Evolutionary conservation across 768 basidiomycete species (phyloP), one percentile per base, ranked within the genome.

Genomic region (Termitomyces heimii): DNA sequence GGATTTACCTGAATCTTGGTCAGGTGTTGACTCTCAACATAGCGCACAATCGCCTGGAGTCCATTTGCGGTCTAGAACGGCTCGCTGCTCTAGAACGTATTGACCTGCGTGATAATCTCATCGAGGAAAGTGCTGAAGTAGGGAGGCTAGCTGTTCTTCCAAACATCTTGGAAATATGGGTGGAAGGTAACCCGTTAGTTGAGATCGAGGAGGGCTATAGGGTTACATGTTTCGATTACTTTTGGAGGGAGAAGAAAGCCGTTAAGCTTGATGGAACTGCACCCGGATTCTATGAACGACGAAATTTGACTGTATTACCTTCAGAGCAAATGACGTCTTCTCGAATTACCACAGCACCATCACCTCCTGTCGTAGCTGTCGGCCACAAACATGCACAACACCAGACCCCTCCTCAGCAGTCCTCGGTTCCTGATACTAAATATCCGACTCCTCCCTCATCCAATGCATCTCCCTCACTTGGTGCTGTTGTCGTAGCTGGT

Each of bases 1-100:
- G 91, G 29, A 91, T 97, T 57, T 90, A 94, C 66, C 81, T 82
- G 37, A 82, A 85, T 53, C 80, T 98, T 37, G 92, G 91, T 1
- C 84, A 87, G 60, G 78, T 97, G 26, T 76, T 86, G 18, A 76
- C 80, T 6, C 76, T 98, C 64, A 94, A 96, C 70, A 78, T 98
- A 18, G 81, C 90, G 1, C 76, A 80, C 54, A 98, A 98, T 66
- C 84, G 96, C 5, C 83, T 98, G 51, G 93, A 96, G 66, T 94
- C 92, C n/a, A 82, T 98, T 54, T 94, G 93, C 59, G 96, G 96
- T 18, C 79, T 98, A 7, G 96, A 98, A 70, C 84, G 94, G n/a
- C 78, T 98, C 0, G 74, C 81, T 56, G 89, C 85, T 2, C 81
- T 98, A 12, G 88, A 95, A 67, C 82, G 90, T 35, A 79, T 97